These are phyloP conservation scores for Guadua angustifolia DNA, from an alignment of 176 grass and related monocot species.

Conservation along the genomic window DNA sequence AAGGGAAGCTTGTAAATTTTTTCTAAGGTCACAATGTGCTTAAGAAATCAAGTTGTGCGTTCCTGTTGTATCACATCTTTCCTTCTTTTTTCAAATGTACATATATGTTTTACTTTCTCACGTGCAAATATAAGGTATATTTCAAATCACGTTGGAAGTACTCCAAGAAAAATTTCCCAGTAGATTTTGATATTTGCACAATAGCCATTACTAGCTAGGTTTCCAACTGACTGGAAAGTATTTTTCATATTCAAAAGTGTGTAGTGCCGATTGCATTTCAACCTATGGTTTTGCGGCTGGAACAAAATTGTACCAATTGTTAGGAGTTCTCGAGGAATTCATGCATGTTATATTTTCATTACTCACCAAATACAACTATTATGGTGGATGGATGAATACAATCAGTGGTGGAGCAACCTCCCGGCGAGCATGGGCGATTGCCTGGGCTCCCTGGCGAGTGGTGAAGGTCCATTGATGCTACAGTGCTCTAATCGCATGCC, in stretches of 20 bases:
- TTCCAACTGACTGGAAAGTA: neutral
- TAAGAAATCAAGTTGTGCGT: slow-evolving; percentile 8
- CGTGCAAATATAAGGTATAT: neutral
- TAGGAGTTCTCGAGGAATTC: neutral
- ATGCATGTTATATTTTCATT: neutral
- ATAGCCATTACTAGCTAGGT: neutral
- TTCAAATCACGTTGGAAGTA: neutral
- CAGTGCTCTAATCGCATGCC: too few species aligned
- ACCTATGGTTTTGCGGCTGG: neutral
- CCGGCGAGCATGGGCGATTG: too few species aligned
- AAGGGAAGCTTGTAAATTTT: neutral
- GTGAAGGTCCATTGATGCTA: too few species aligned
- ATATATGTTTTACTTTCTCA: slow-evolving; percentile 1
- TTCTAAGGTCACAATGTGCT: neutral
- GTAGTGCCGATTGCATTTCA: neutral
- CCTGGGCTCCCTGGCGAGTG: too few species aligned
- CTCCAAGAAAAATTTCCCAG: neutral
- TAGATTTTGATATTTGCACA: neutral
- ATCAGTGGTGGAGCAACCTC: too few species aligned
- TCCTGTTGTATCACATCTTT: neutral
- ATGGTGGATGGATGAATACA: neutral
- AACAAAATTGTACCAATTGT: neutral
- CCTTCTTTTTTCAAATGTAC: neutral
- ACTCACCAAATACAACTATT: slow-evolving; percentile 17
- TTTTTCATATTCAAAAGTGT: neutral